Conservation (phyloP, 2,329 filamentous ascomycete genomes). For the Podosphaera fusca region DNA sequence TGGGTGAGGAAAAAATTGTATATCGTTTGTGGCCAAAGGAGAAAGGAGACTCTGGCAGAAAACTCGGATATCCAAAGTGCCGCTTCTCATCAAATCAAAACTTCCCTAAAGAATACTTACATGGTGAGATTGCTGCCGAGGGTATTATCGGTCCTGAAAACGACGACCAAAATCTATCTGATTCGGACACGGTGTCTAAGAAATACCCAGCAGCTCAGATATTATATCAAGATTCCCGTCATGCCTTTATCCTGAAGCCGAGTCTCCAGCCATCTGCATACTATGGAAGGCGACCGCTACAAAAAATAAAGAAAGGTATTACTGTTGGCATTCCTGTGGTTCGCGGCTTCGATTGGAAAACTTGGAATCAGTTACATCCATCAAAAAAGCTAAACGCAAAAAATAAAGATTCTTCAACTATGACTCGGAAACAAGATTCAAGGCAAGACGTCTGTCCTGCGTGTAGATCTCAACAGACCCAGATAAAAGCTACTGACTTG, state of each 20-base stretch:
- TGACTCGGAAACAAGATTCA: conserved; percentile 5
- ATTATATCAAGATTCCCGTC: conserved; percentile 55
- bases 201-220: conserved; percentile 58
- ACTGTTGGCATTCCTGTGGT: conserved; percentile 73
- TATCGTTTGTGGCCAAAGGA: conserved; percentile 55
- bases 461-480: conserved; percentile 38
- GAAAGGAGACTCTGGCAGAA: conserved; percentile 16
- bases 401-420: conserved; percentile 10
- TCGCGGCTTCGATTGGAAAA: conserved; percentile 58
- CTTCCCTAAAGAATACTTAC: conserved; percentile 35
- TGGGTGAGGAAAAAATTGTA: conserved; percentile 77
- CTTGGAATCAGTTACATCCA: conserved; percentile 50
- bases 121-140: conserved; percentile 33
- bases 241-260: conserved; percentile 71
- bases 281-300: conserved; percentile 58
- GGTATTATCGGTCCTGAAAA: conserved; percentile 19
- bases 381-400: conserved; percentile 15
- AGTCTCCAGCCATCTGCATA: conserved; percentile 67
- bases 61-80: conserved; percentile 7
- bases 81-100: conserved; percentile 23
- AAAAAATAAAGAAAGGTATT: conserved; percentile 56
- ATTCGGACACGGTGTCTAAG: conserved; percentile 18
- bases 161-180: conserved; percentile 5
- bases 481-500: conserved; percentile 59
- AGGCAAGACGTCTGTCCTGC: conserved; percentile 23